A percentile compares a stretch with the other conserved stretches of the same genome.
Conservation (phyloP, 257 asterid species). For the Nicotiana paniculata region DNA sequence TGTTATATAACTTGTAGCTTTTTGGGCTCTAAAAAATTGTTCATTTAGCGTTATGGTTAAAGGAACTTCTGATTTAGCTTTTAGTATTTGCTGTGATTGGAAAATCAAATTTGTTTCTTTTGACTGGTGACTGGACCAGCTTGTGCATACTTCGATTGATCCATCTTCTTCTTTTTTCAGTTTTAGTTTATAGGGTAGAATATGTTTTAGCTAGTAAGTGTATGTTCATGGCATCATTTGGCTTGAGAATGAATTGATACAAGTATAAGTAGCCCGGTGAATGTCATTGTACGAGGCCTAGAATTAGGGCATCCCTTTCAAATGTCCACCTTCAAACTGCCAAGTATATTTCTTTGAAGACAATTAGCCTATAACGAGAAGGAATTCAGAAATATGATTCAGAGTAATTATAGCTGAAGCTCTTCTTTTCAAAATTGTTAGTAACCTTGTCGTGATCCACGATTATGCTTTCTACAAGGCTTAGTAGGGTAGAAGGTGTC, state of each 20-base stretch:
- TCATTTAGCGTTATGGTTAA: neutral
- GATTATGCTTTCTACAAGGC: too few species aligned
- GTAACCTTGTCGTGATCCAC: neutral
- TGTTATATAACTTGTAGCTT: neutral
- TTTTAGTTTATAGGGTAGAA: neutral
- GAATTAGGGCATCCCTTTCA: neutral
- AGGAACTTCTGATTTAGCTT: neutral
- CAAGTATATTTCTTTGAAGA: neutral
- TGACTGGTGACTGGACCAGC: neutral
- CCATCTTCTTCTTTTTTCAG: neutral
- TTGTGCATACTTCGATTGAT: neutral
- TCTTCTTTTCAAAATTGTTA: neutral
- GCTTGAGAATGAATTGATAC: neutral
- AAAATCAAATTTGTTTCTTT: neutral
- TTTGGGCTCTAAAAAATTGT: neutral
- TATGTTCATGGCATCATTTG: neutral
- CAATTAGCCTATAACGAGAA: neutral
- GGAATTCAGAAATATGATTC: neutral
- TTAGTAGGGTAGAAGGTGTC: too few species aligned
- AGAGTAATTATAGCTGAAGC: neutral
- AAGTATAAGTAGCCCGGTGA: neutral
- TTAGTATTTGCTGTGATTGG: neutral
- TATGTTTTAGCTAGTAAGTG: neutral
- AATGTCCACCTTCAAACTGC: neutral
- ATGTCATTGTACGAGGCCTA: neutral